phyloP scores from a whole-genome alignment of 768 basidiomycete species.

The Tubosaeta sp. region DNA sequence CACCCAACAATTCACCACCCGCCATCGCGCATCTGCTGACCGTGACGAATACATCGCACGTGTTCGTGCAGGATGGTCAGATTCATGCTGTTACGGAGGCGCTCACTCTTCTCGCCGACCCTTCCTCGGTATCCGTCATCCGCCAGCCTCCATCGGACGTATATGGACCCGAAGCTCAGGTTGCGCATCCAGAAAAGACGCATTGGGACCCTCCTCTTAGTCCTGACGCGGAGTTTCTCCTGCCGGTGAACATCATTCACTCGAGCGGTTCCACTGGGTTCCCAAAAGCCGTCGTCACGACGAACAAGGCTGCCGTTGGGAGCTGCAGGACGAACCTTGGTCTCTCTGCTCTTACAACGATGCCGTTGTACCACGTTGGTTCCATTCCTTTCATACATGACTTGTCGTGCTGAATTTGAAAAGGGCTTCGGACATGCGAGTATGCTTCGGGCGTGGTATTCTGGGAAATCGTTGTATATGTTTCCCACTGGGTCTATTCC shows the following conservation, averaged over 20 bases:
- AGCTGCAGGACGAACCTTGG: conserved; percentile 33
- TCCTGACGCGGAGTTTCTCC: conserved; percentile 19
- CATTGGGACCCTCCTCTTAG: conserved; percentile 20
- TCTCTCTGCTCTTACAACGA: conserved; percentile 18
- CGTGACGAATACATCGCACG: conserved; percentile 16
- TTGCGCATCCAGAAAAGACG: conserved; percentile 16
- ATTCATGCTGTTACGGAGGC: conserved; percentile 13
- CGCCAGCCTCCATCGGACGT: conserved; percentile 18
- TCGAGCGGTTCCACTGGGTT: conserved; percentile 42
- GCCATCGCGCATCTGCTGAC: conserved; percentile 44
- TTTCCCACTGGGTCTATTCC: conserved; percentile 40
- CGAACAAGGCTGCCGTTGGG: conserved; percentile 34
- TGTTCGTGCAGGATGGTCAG: conserved; percentile 21
- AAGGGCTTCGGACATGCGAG: conserved; percentile 24
- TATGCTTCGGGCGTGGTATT: conserved; percentile 42
- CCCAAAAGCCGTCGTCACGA: conserved; percentile 41
- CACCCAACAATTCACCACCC: conserved; percentile 43
- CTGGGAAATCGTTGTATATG: conserved; percentile 39
- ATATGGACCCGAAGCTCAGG: conserved; percentile 14
- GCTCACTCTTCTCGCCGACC: conserved; percentile 16
- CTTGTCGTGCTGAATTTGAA: background rate
- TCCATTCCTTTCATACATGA: background rate
- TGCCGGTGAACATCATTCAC: conserved; percentile 22
- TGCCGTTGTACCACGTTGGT: conserved; percentile 33
- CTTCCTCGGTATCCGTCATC: conserved; percentile 21